phyloP scores from a whole-genome alignment of 257 asterid genomes.

The Lantana camara region DNA sequence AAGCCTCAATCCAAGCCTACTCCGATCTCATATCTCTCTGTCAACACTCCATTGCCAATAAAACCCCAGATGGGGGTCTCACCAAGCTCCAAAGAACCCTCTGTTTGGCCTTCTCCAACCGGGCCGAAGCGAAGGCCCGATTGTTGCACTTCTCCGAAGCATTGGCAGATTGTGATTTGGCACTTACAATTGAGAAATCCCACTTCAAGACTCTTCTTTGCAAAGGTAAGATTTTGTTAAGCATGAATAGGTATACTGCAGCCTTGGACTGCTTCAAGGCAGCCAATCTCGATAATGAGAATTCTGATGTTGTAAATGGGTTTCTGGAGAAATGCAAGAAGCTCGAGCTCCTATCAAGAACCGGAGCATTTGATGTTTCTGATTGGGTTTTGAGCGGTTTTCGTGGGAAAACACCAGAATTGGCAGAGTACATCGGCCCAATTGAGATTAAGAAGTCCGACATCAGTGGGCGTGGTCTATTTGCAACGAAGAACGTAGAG shows the following conservation, averaged over 20 bases:
- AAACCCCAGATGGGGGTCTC: conserved; percentile 35
- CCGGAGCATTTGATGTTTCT: conserved; percentile 72
- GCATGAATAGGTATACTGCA: conserved; percentile 44
- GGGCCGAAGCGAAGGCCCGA: conserved; percentile 74
- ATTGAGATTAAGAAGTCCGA: conserved; percentile 69
- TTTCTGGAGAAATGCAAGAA: conserved; percentile 57
- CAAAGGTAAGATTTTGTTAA: conserved; percentile 69
- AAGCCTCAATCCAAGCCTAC: conserved; percentile 51
- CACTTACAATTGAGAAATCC: conserved; percentile 54
- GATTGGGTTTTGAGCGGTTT: conserved; percentile 75
- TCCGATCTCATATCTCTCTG: conserved; percentile 59
- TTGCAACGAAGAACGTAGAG: conserved; percentile 62
- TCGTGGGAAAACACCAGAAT: conserved; percentile 55
- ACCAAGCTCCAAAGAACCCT: conserved; percentile 53
- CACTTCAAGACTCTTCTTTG: conserved; percentile 81
- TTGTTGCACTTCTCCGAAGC: conserved; percentile 48
- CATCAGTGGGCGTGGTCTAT: conserved; percentile 76
- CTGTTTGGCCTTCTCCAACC: conserved; percentile 64
- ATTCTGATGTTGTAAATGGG: conserved; percentile 47
- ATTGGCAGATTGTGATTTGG: conserved; percentile 65
- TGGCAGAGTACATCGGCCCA: conserved; percentile 70
- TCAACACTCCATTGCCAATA: conserved; percentile 38
- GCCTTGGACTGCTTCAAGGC: conserved; percentile 58
- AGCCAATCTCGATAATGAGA: conserved; percentile 54
- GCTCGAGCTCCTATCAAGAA: conserved; percentile 61